Base-by-base conservation (phyloP, 2,329 filamentous ascomycete species). In the Colletotrichum scovillei region DNA sequence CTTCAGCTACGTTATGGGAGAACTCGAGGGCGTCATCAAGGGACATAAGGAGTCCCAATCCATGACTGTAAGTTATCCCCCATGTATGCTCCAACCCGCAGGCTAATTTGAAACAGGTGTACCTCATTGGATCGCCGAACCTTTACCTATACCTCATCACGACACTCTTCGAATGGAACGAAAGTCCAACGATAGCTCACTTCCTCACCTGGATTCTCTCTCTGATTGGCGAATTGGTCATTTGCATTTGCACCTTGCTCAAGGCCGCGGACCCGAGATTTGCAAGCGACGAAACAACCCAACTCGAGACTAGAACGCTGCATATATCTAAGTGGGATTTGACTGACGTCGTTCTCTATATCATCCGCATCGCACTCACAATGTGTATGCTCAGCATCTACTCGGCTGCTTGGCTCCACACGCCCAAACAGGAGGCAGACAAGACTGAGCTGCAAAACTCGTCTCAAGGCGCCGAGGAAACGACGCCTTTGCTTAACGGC, bases 121-220 rank as follows among this genome's bases (percentile, higher is more conserved):
- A 97, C 82, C 87, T 97, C 75, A 90, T 94, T 69, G 94, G 93
- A 67, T 93, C 94, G 57, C 93, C 95, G 76, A 98, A 97, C 86
- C 91, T 97, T 75, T 97, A 97, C 85, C 89, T 94, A 63, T 92
- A 98, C 77, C 89, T 98, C 76, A 88, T 97, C 76, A 93, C 98
- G 79, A 95, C 95, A 35, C 89, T 98, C 70, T 88, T 97, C 78
- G 95, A 98, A 82, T 93, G 93, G 79, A 91, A 90, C 75, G 92
- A 94, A 42, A 94, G 94, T 14, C 97, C 97, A 0, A 95, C 92
- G 63, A 86, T 92, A 59, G 92, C 94, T 66, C 95, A 98, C 82
- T 89, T 96, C 69, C 83, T 93, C 59, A 92, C 94, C 77, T 99
- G 97, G 97, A 81, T 88, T 55, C 83, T 95, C 56, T 92, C 92